Evolutionary conservation across 495 filamentous ascomycete species (phyloP), one percentile per base, ranked within the genome.

Genomic region (Tuber indicum): DNA sequence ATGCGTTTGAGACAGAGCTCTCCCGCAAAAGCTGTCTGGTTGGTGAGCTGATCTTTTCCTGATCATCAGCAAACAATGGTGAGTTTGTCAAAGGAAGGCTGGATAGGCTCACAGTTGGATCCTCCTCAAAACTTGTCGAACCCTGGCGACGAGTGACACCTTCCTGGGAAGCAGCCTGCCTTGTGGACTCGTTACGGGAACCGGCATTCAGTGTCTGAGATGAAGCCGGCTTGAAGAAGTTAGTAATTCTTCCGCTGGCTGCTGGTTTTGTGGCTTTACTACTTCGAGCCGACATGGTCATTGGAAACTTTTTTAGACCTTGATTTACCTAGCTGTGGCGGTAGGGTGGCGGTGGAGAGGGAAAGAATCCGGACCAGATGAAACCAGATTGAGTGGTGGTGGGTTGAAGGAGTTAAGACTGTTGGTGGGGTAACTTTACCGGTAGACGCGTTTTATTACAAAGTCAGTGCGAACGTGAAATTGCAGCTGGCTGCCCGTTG

Each of bases 1-100:
- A 76, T 0, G 85, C 82, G 45, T 86, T 84, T 2, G 77, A 83
- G n/a, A 84, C 79, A 43, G 77, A 84, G 74, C 43, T 66, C 58
- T 66, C 58, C n/a, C 58, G 58, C 12, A 66, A 66, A 32, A 66
- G 58, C 58, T 66, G 58, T 66, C 26, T 66, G 58, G 58, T 66
- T n/a, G 58, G 58, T 32, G 58, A 10, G 10, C 58, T 66, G 49
- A 58, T 58, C 58, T 66, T 66, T 58, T 66, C 58, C 12, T 32
- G 26, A 32, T 17, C 10, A 66, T 66, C 23, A 66, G 58, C n/a
- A 32, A 66, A 66, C 26, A 32, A 32, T 32, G 12, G 23, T 14
- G n/a, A 62, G n/a, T 26, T 26, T 66, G 58, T 32, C 26, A 32
- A 32, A 26, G n/a, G 32, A 32, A 32, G 58, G 9, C 14, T 6